phyloP scores from a whole-genome alignment of 768 basidiomycete species.

The Pluteus cervinus region DNA sequence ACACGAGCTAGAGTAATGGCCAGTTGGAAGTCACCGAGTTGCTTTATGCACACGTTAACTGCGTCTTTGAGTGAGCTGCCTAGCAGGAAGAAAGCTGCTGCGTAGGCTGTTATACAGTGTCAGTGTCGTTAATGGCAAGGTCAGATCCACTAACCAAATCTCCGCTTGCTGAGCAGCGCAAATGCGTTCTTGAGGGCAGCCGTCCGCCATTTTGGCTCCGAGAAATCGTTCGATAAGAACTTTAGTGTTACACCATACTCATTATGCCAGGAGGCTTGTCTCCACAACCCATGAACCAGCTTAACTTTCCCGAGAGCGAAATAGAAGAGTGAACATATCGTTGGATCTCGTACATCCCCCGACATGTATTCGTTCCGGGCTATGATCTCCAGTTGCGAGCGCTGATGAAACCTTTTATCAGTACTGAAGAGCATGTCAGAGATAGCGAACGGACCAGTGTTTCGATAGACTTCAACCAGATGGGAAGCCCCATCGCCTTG shows the following conservation, averaged over 20 bases:
- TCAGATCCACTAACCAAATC: slow-evolving; percentile 63
- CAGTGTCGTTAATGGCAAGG: slow-evolving; percentile 5
- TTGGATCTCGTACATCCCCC: slow-evolving; percentile 84
- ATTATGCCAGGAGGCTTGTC: slow-evolving; percentile 89
- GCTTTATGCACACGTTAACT: slow-evolving; percentile 82
- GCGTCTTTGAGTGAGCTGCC: slow-evolving; percentile 88
- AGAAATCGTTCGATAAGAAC: slow-evolving; percentile 89
- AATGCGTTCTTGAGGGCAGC: slow-evolving; percentile 97
- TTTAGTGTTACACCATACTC: slow-evolving; percentile 88
- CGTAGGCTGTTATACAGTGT: slow-evolving; percentile 64
- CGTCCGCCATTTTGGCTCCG: slow-evolving; percentile 76
- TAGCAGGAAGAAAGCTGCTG: slow-evolving; percentile 96
- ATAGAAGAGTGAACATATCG: slow-evolving; percentile 84
- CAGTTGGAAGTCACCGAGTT: slow-evolving; percentile 86
- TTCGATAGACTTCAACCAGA: slow-evolving; percentile 83
- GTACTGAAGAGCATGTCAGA: background rate
- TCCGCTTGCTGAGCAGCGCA: slow-evolving; percentile 82
- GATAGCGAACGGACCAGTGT: slow-evolving; percentile 47
- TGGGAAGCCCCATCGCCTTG: slow-evolving; percentile 73
- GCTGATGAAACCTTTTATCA: slow-evolving; percentile 35
- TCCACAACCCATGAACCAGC: slow-evolving; percentile 92
- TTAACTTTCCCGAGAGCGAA: slow-evolving; percentile 92
- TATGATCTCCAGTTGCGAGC: slow-evolving; percentile 75
- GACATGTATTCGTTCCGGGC: slow-evolving; percentile 92
- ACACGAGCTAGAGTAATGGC: slow-evolving; percentile 84